A percentile compares a stretch with the other conserved stretches of the same genome.
phyloP scores from a whole-genome alignment of 805 yeast genomes.

The Spathaspora hagerdaliae region DNA sequence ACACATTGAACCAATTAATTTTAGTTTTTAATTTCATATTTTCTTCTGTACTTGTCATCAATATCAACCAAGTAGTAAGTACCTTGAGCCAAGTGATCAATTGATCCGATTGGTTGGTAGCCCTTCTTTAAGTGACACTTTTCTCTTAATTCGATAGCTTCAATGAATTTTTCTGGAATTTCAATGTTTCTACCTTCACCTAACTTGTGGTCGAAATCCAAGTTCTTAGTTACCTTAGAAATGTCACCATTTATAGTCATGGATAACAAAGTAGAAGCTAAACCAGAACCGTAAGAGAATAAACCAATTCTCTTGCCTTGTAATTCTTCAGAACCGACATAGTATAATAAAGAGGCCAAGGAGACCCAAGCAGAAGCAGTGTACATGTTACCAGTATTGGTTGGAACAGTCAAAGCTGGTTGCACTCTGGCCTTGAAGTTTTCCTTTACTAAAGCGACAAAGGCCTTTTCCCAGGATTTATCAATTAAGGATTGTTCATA shows the following conservation, averaged over 20 bases:
- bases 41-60: conserved; percentile 87
- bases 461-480: conserved; percentile 78
- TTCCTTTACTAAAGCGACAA: conserved; percentile 73
- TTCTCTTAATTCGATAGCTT: conserved; percentile 82
- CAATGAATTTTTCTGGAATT: conserved; percentile 79
- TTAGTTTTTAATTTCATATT: conserved; percentile 65
- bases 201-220: conserved; percentile 67
- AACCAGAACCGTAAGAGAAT: conserved; percentile 97
- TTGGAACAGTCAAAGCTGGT: conserved; percentile 82
- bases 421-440: conserved; percentile 62
- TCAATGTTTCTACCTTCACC: conserved; percentile 56
- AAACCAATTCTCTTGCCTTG: conserved; percentile 84
- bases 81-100: conserved; percentile 68
- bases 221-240: conserved; percentile 54
- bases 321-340: conserved; percentile 67
- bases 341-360: conserved; percentile 74
- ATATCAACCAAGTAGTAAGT: conserved; percentile 79
- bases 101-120: conserved; percentile 74
- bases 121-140: conserved; percentile 78
- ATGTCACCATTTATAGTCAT: conserved; percentile 80
- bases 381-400: conserved; percentile 98
- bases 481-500: conserved; percentile 80
- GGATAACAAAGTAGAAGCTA: conserved; percentile 87
- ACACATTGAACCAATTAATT: background rate
- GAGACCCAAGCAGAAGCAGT: conserved; percentile 91